phyloP scores from a whole-genome alignment of 1,284 basidiomycete genomes.

The Sutorius eximius region DNA sequence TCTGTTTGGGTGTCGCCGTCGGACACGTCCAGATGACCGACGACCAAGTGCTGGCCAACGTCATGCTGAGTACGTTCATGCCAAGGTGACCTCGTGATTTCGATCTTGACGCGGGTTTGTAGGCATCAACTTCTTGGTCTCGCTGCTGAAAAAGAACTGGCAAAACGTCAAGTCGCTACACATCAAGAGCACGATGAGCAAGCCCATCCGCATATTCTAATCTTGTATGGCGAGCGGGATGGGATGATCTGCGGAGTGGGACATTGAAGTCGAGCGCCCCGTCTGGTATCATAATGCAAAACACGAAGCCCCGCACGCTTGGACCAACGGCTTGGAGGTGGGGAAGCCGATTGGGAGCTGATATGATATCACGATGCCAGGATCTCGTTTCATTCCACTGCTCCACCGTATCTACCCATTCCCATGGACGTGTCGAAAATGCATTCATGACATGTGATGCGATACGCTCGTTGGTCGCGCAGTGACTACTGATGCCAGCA shows the following conservation, averaged over 20 bases:
- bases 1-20: slow-evolving; percentile 98
- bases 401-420: slow-evolving; percentile 15
- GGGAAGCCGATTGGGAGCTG: slow-evolving; percentile 86
- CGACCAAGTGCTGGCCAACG: slow-evolving; percentile 95
- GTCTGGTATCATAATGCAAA: slow-evolving; percentile 64
- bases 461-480: slow-evolving; percentile 3
- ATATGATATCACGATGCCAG: slow-evolving; percentile 36
- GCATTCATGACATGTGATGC: slow-evolving; percentile 16
- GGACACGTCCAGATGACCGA: slow-evolving; percentile 98
- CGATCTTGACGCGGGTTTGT: slow-evolving; percentile 9
- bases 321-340: slow-evolving; percentile 76
- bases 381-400: slow-evolving; percentile 15
- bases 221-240: slow-evolving; percentile 8
- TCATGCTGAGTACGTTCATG: slow-evolving; percentile 83
- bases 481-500: slow-evolving; percentile 10
- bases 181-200: slow-evolving; percentile 99
- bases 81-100: background rate
- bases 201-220: slow-evolving; percentile 93
- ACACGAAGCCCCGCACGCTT: slow-evolving; percentile 92
- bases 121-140: slow-evolving; percentile 99
- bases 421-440: slow-evolving; percentile 25
- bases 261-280: slow-evolving; percentile 20
- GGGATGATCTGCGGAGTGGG: slow-evolving; percentile 14
- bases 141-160: slow-evolving; percentile 99
- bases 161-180: slow-evolving; percentile 99